Base-by-base conservation (phyloP, 2,329 filamentous ascomycete species). In the Cladophialophora yegresii region DNA sequence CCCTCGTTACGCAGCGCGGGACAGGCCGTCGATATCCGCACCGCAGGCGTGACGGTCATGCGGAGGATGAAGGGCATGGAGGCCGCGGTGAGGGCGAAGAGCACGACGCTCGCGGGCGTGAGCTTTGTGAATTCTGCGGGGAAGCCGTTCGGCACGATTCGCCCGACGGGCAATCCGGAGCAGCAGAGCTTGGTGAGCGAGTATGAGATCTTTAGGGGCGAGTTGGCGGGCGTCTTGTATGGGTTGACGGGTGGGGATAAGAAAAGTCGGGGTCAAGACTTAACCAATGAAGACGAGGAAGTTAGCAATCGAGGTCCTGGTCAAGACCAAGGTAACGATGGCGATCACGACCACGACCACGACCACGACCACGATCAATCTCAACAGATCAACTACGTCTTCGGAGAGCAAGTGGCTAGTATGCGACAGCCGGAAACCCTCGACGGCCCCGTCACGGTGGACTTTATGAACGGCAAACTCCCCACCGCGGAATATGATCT, bases 171-270 rank as follows among this genome's bases (percentile, higher is more conserved):
- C 26, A 73, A 78, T 0, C 65, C 74, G 32, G 73, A 74, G 2
- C 30, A 67, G 16, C 76, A 79, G 54, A 74, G 74, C 67, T 72
- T 85, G 28, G 84, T 82, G 0, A 81, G 79, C 64, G 85, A 88
- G 62, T 86, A 79, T 64, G 85, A 88, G 74, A 83, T 88, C 55
- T 83, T 88, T 78, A 77, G 85, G 8, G 84, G 82, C 0, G 82
- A 86, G 58, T 70, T 88, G n/a, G 79, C 80, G 3, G 73, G 75
- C 10, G 75, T 87, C 1, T 71, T 87, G 1, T 81, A 82, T 67
- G 77, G 83, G 51, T 56, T 66, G 22, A 66, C 66, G 9, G 49
- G 62, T 30, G 58, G 55, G 1, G 22, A 40, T 16, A 13, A 61
- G 5, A 16, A 16, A 40, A 40, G 13, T 40, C 13, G 16, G 16